phyloP scores from a whole-genome alignment of 31 red algal genomes.

The Odonthalia washingtoniensis region DNA sequence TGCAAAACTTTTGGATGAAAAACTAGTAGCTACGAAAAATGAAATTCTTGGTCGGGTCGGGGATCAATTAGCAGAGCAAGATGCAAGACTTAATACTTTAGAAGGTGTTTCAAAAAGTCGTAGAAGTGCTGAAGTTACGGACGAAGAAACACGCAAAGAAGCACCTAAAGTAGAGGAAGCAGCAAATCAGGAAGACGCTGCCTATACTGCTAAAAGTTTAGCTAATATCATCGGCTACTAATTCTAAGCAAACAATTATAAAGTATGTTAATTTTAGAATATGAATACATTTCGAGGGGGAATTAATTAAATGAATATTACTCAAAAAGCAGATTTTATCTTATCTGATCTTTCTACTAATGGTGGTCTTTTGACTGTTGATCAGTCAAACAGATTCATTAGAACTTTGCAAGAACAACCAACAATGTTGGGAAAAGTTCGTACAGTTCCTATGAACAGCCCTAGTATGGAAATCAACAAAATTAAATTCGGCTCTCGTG shows the following conservation, averaged over 20 bases:
- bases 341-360: constrained; percentile 4
- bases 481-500: neutral
- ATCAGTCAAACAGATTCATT: constrained; percentile 4
- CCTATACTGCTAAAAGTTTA: too few relatives aligned
- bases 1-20: too few relatives aligned
- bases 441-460: constrained; percentile 5
- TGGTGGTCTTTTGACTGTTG: constrained; percentile 1
- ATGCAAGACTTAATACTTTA: too few relatives aligned
- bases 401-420: neutral
- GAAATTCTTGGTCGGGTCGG: too few relatives aligned
- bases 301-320: constrained; percentile 2
- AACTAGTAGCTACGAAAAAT: too few relatives aligned
- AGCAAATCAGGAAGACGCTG: too few relatives aligned
- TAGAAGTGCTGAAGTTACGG: too few relatives aligned
- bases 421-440: constrained; percentile 3
- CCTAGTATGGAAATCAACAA: constrained; percentile 2
- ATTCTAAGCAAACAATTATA: neutral
- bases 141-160: too few relatives aligned
- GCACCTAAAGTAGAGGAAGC: too few relatives aligned
- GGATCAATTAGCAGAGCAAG: too few relatives aligned
- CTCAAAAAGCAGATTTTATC: constrained; percentile 11
- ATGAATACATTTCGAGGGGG: too few relatives aligned
- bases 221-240: neutral
- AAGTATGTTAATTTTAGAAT: constrained; percentile 1
- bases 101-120: too few relatives aligned